Base-by-base conservation (phyloP, 164 flowering plant species). In the Nymphaea colorata region DNA sequence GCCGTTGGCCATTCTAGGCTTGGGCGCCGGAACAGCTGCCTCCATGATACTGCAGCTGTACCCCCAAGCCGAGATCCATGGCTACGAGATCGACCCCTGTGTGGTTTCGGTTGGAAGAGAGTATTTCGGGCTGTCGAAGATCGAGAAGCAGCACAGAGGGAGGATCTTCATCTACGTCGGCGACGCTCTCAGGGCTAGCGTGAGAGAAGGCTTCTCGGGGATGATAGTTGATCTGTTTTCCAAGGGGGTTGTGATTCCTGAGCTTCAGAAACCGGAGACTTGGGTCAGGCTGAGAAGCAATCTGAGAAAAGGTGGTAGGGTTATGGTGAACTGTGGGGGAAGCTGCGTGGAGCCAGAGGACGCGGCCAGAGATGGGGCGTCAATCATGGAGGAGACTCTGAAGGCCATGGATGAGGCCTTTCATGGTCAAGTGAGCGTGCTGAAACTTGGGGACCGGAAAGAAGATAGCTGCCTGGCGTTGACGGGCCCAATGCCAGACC, bases 291-390 rank as follows among this genome's bases (percentile, higher is more conserved):
- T 87, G 85, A 87, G 77, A 75, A 67, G 63, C 59, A 64, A 71
- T 45, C 73, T 93, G 88, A 91, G 82, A 67, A 79, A 72, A 74
- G 94, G 88, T 3, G 98, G 96, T 76, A 89, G 94, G 61, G 78
- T 93, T n/a, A 89, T 93, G 94, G 94, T 85, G 70, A 93, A 93
- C 75, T 91, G 90, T 5, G 98, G 96, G 16, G 98, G 98, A 5
- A 87, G 91, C 67, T 91, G 97, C 72, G 87, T 93, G 57, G 94
- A 91, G 80, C 85, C 96, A 0, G 98, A 93, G 79, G 89, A 86
- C 70, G 55, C 70, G 2, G 3, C 68, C n/a, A 77, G 73, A 61
- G 90, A 91, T 71, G 98, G 97, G 60, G 76, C 74, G 17, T 67
- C 81, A 70, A 76, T 86, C 5, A 93, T 91, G 96, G 88, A 85